phyloP scores from a whole-genome alignment of 1,284 basidiomycete genomes.

The Cutaneotrichosporon sp. region DNA sequence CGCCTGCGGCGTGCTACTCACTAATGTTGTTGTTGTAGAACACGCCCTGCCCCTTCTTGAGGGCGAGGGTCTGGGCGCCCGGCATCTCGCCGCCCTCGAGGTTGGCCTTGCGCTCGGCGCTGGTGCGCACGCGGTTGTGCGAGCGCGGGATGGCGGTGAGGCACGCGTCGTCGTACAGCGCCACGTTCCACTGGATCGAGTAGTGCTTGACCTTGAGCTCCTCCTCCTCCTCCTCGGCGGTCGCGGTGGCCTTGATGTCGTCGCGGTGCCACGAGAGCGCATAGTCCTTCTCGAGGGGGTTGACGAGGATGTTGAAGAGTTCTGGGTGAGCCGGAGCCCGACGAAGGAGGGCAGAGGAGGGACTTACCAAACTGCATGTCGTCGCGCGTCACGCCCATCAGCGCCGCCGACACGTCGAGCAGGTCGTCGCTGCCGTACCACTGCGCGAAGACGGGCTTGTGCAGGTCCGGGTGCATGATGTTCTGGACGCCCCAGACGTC shows the following conservation, averaged over 20 bases:
- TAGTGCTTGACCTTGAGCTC: constrained; percentile 66
- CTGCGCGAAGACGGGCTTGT: constrained; percentile 62
- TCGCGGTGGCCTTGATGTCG: constrained; percentile 67
- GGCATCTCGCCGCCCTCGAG: constrained; percentile 68
- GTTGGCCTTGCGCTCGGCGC: constrained; percentile 63
- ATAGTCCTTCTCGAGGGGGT: constrained; percentile 68
- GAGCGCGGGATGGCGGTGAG: constrained; percentile 73
- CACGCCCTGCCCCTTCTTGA: constrained; percentile 71
- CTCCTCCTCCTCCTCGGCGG: constrained; percentile 64
- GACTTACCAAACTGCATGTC: constrained; percentile 70
- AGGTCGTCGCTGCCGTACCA: constrained; percentile 70
- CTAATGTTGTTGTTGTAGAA: constrained; percentile 83
- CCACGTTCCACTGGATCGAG: constrained; percentile 83
- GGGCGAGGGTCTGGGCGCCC: constrained; percentile 61
- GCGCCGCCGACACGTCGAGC: constrained; percentile 57
- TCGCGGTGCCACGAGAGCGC: constrained; percentile 81
- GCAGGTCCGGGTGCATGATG: constrained; percentile 72
- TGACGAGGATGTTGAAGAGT: constrained; percentile 76
- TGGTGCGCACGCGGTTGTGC: constrained; percentile 64
- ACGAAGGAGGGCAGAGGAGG: too few relatives aligned
- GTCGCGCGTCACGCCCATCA: constrained; percentile 63
- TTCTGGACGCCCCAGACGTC: constrained; percentile 79
- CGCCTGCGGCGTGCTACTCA: too few relatives aligned
- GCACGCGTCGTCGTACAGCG: constrained; percentile 71
- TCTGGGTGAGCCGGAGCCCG: constrained; percentile 57